Percentiles rank a stretch among this genome's conserved stretches.
phyloP scores from a whole-genome alignment of 1,139 yeast genomes.

The Taphrina populina region DNA sequence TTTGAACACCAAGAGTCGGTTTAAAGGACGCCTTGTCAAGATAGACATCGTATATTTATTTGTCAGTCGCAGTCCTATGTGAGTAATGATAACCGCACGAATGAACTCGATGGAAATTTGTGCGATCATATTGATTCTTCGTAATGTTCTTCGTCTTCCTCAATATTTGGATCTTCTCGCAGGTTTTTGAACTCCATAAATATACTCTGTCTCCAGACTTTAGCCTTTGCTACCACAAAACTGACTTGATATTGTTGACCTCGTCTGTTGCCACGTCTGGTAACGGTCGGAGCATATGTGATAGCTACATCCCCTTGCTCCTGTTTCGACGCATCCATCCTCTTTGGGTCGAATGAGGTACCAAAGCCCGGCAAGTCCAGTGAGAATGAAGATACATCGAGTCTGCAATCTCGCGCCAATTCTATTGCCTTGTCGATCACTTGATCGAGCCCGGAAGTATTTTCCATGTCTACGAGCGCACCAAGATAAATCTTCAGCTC shows the following conservation, averaged over 20 bases:
- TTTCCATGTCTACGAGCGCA: background rate
- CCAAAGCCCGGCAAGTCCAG: slow-evolving; percentile 18
- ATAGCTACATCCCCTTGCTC: slow-evolving; percentile 20
- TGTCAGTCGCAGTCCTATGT: no score
- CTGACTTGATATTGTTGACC: slow-evolving; percentile 4
- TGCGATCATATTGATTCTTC: no score
- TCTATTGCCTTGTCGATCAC: slow-evolving; percentile 14
- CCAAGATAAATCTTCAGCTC: slow-evolving; percentile 15
- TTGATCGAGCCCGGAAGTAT: slow-evolving; percentile 1
- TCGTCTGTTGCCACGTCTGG: slow-evolving; percentile 12
- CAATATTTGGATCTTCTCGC: background rate
- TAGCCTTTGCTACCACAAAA: slow-evolving; percentile 2
- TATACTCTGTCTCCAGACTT: slow-evolving; percentile 24
- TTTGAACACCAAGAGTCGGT: no score
- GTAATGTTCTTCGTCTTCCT: no score
- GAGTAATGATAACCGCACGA: no score
- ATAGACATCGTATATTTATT: no score
- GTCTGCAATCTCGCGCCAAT: slow-evolving; percentile 25
- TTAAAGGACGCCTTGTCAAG: no score
- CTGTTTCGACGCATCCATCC: slow-evolving; percentile 21
- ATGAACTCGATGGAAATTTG: no score
- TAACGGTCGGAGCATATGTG: slow-evolving; percentile 16
- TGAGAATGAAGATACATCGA: slow-evolving; percentile 19
- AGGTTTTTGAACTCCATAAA: slow-evolving; percentile 22
- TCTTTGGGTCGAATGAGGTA: background rate